Conservation (phyloP, 2,329 filamentous ascomycete species). For the Penicillium vulpinum region DNA sequence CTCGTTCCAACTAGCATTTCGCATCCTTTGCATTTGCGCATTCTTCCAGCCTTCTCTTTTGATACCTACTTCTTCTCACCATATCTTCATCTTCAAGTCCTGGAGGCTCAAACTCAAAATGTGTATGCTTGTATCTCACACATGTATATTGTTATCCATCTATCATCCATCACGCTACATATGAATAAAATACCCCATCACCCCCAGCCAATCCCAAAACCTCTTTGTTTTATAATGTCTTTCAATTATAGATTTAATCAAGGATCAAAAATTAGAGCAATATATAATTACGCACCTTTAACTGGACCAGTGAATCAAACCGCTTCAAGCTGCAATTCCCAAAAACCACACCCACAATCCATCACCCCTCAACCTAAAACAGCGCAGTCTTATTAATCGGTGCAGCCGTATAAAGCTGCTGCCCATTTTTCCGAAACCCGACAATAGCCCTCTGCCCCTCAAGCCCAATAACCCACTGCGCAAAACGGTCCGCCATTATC, state of each 20-base stretch:
- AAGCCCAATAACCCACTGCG: conserved; percentile 40
- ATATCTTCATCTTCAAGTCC: not conserved
- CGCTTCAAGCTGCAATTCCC: not conserved
- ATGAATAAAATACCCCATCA: conserved; percentile 1
- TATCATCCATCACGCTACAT: conserved; percentile 4
- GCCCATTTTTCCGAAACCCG: conserved; percentile 41
- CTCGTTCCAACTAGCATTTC: conserved; percentile 1
- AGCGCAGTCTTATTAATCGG: conserved; percentile 25
- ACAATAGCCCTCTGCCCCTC: conserved; percentile 41
- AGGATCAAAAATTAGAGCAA: not conserved
- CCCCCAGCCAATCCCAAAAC: not conserved
- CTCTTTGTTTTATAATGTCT: too few species aligned
- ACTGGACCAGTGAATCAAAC: not conserved
- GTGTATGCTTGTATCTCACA: not conserved
- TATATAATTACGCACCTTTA: not conserved
- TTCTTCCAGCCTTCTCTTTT: not conserved
- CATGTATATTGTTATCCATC: conserved; percentile 1
- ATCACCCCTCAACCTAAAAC: not conserved
- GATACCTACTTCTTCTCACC: not conserved
- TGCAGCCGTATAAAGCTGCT: conserved; percentile 41
- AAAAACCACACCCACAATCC: not conserved
- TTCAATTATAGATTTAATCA: too few species aligned
- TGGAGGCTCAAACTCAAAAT: not conserved
- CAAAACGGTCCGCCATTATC: conserved; percentile 39
- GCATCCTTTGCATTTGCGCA: conserved; percentile 2